Evolutionary conservation across 768 basidiomycete species (phyloP), one percentile per base, ranked within the genome.

Genomic region (Asterophora parasitica): DNA sequence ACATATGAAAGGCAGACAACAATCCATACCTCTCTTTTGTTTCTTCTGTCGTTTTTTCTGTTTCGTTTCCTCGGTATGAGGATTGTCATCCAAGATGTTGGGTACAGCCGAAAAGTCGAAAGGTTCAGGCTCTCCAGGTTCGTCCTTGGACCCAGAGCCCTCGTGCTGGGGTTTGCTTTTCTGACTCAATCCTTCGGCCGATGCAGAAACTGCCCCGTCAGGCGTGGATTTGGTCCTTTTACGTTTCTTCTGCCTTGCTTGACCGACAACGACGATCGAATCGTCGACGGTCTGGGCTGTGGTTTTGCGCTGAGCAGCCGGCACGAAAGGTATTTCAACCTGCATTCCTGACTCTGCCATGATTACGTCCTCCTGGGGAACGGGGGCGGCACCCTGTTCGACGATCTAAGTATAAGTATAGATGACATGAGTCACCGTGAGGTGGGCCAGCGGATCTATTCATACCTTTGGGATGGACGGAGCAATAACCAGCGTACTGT

Each of bases 311-410:
- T 82, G 75, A 0, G 78, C 65, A 1, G 80, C 75, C 39, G 90
- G 90, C 7, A 94, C 73, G 53, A 83, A 94, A 1, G 91, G 82
- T 6, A 92, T 78, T 64, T 91, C 89, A 30, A 80, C 75, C 44
- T 81, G 76, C 64, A 73, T 76, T 17, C 68, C 70, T 44, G 61
- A 62, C 45, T 67, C 70, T 42, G 44, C 42, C 2, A 44, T 42
- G 15, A 42, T 54, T 27, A 45, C 53, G n/a, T 50, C 50, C 10
- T 50, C 49, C 8, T 47, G 49, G 43, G 40, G 48, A 6, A 53
- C 45, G 41, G 31, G 37, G 28, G 53, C 54, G 23, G 39, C 35
- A 4, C 35, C 23, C 40, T 34, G 16, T 39, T 45, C 46, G 16
- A 30, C 15, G 16, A 27, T 39, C 53, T 54, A n/a, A n/a, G n/a